Conservation (phyloP, 768 basidiomycete species). For the Pholiota molesta region DNA sequence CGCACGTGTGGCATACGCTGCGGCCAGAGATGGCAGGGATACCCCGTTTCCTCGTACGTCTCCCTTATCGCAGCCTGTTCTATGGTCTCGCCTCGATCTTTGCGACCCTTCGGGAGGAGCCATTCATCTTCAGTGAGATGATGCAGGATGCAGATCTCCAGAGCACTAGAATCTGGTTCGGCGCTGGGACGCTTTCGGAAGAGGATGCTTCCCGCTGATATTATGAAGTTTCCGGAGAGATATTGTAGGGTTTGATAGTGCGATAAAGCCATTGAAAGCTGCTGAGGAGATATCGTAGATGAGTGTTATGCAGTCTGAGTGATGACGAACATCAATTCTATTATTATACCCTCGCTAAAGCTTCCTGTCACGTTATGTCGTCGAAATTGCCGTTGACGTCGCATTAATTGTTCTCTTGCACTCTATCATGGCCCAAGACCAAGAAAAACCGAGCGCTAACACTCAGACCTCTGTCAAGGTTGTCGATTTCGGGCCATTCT, state of each 20-base stretch:
- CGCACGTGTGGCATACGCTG: conserved; percentile 57
- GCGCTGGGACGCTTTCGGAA: conserved; percentile 26
- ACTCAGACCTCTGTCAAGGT: conserved; percentile 19
- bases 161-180: conserved; percentile 7
- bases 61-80: conserved; percentile 58
- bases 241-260: conserved; percentile 27
- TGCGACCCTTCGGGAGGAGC: conserved; percentile 65
- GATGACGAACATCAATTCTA: no score
- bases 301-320: no score
- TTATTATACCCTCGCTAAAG: no score
- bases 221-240: conserved; percentile 37
- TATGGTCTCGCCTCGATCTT: conserved; percentile 57
- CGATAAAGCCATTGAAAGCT: conserved; percentile 20
- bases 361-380: not conserved
- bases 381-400: not conserved
- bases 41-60: conserved; percentile 50
- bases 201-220: conserved; percentile 45
- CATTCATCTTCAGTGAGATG: conserved; percentile 54
- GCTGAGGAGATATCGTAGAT: no score
- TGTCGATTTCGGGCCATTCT: conserved; percentile 46
- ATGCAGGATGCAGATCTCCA: conserved; percentile 45
- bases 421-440: not conserved
- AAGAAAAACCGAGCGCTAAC: not conserved
- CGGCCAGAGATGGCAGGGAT: conserved; percentile 52
- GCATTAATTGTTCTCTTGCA: no score